These are phyloP conservation scores for Cyclotella baltica DNA, from an alignment of 108 stramenopile genomes.

Conservation along the genomic window DNA sequence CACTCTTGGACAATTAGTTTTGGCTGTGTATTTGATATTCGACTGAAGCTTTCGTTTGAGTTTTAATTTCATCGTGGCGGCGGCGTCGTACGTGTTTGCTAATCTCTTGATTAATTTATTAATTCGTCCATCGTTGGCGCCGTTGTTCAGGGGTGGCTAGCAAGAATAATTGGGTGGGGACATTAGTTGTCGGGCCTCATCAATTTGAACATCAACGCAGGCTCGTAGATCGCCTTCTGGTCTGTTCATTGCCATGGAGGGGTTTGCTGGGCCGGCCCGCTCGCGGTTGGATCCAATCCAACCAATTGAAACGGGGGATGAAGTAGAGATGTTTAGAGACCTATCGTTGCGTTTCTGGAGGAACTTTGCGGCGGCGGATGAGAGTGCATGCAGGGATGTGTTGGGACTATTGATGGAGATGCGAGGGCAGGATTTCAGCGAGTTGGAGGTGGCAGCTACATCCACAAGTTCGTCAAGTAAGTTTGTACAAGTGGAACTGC, in stretches of 20 bases:
- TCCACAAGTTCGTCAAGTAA: background rate
- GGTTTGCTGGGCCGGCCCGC: too few relatives aligned
- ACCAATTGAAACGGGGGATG: too few relatives aligned
- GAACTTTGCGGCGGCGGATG: background rate
- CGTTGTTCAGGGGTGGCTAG: slow-evolving; percentile 2
- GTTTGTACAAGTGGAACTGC: slow-evolving; percentile 1
- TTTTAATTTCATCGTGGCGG: too few relatives aligned
- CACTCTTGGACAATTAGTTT: slow-evolving; percentile 9
- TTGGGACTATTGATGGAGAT: background rate
- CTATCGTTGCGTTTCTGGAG: background rate
- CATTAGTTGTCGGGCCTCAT: background rate
- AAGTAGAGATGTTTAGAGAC: too few relatives aligned
- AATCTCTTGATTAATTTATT: too few relatives aligned
- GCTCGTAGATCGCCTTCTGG: background rate
- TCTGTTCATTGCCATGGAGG: background rate
- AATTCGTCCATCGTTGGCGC: background rate
- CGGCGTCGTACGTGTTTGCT: background rate
- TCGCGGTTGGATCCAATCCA: too few relatives aligned
- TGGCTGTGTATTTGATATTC: background rate
- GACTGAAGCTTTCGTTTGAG: slow-evolving; percentile 4
- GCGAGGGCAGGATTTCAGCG: background rate
- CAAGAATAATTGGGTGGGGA: slow-evolving; percentile 4
- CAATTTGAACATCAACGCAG: background rate
- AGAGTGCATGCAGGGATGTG: background rate
- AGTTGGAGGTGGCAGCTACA: background rate